These are phyloP conservation scores for Ordospora pajunii DNA, from an alignment of 371 early-diverging fungal species.

Conservation along the genomic window DNA sequence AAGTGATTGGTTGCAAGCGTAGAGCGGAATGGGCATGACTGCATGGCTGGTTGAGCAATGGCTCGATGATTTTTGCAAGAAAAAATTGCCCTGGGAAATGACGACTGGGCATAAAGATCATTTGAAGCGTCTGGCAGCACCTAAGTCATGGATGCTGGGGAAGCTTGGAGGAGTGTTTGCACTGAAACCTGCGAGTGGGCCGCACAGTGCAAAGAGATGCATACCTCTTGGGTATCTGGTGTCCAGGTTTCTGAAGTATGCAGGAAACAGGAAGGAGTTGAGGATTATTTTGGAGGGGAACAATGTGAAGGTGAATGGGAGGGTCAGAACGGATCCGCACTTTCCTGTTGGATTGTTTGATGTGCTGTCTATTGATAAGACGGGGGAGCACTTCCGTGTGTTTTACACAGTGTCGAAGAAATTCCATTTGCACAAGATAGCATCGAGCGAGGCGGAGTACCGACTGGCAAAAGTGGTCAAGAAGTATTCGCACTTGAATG, in stretches of 20 bases:
- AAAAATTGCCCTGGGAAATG: conserved; percentile 47
- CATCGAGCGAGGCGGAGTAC: conserved; percentile 92
- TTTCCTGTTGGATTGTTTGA: conserved; percentile 99
- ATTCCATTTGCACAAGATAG: conserved; percentile 96
- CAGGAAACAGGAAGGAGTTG: conserved; percentile 90
- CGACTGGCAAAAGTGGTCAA: conserved; percentile 94
- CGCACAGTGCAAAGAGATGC: conserved; percentile 96
- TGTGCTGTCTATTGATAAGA: conserved; percentile 93
- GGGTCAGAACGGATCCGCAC: conserved; percentile 90
- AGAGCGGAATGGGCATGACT: too few relatives aligned
- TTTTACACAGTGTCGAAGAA: conserved; percentile 95
- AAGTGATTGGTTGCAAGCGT: too few relatives aligned
- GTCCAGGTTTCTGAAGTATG: conserved; percentile 94
- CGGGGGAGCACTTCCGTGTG: conserved; percentile 95
- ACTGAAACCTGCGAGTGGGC: conserved; percentile 90
- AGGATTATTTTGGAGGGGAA: conserved; percentile 88
- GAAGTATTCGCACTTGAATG: conserved; percentile 78
- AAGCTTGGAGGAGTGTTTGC: conserved; percentile 93
- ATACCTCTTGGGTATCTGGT: conserved; percentile 93
- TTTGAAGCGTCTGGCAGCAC: conserved; percentile 96
- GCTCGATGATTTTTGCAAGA: conserved; percentile 25
- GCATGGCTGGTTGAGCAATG: too few relatives aligned
- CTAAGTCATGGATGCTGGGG: conserved; percentile 99
- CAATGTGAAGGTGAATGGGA: conserved; percentile 93
- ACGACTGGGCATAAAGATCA: conserved; percentile 88